A percentile compares a stretch with the other conserved stretches of the same genome.
phyloP scores from a whole-genome alignment of 2,329 filamentous ascomycete species.

The Nemania sp. region DNA sequence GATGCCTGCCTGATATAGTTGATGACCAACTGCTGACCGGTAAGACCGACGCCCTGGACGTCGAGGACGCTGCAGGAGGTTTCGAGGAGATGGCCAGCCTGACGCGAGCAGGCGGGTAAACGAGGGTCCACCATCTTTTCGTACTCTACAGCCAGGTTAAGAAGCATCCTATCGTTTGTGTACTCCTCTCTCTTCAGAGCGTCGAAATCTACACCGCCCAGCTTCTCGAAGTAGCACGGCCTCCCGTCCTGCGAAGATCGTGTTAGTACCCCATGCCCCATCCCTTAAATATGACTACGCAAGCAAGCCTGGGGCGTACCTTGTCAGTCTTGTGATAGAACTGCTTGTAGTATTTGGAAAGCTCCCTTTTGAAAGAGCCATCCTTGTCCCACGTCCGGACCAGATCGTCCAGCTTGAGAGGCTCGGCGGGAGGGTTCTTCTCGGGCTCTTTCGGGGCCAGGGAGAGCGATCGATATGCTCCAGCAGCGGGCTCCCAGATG shows the following conservation, averaged over 20 bases:
- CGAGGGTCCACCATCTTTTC: conserved; percentile 93
- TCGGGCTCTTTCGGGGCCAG: conserved; percentile 12
- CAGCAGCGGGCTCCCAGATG: conserved; percentile 84
- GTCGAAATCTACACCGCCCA: conserved; percentile 90
- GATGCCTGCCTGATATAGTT: conserved; percentile 84
- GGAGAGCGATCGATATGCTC: conserved; percentile 15
- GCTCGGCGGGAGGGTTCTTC: conserved; percentile 26
- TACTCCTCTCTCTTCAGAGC: conserved; percentile 84
- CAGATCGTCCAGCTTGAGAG: conserved; percentile 65
- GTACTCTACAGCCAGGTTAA: conserved; percentile 96
- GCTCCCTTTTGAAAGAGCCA: conserved; percentile 66
- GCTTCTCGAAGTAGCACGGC: conserved; percentile 94
- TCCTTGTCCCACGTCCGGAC: conserved; percentile 69
- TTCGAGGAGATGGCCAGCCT: conserved; percentile 85
- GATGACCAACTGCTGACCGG: conserved; percentile 82
- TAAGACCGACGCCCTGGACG: conserved; percentile 87
- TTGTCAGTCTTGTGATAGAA: conserved; percentile 99
- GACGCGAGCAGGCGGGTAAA: conserved; percentile 92
- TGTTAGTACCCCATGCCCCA: background rate
- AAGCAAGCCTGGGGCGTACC: conserved; percentile 43
- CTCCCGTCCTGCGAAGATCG: conserved; percentile 73
- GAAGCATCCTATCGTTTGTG: conserved; percentile 87
- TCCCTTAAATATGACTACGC: background rate
- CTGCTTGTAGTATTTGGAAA: conserved; percentile 93
- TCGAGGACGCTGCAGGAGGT: conserved; percentile 99